Conservation (phyloP, 768 basidiomycete species). For the Collybiopsis luxurians region DNA sequence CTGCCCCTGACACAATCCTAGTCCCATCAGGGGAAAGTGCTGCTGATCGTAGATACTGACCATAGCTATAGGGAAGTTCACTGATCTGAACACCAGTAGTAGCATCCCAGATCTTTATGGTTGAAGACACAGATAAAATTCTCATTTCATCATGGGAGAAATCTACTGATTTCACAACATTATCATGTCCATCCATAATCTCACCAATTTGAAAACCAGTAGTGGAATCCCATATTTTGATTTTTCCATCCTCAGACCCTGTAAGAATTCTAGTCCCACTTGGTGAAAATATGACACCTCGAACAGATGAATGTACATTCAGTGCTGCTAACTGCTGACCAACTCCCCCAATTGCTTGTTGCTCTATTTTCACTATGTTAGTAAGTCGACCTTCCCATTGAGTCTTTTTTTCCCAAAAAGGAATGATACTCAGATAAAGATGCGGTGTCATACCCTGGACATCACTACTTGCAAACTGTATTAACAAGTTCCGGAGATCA, state of each 20-base stretch:
- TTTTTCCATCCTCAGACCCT: neutral
- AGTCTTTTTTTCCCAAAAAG: no score
- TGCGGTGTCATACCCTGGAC: no score
- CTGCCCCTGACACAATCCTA: neutral
- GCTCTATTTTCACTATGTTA: no score
- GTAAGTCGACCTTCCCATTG: no score
- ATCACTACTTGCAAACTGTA: no score
- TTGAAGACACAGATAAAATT: neutral
- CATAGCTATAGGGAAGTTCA: neutral
- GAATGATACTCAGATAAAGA: no score
- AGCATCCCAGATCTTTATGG: slow-evolving; percentile 3
- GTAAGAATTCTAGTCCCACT: no score
- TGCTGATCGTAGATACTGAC: neutral
- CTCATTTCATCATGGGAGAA: slow-evolving; percentile 19
- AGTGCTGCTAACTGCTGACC: no score
- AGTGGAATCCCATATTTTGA: neutral
- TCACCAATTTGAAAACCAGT: neutral
- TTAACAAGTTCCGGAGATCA: no score
- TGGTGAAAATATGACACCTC: no score
- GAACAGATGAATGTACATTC: no score
- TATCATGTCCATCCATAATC: neutral
- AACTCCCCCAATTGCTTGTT: no score
- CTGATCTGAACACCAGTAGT: neutral
- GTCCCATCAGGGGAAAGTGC: neutral
- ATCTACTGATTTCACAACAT: neutral